phyloP scores from a whole-genome alignment of 352 stramenopile genomes.

The Halophytophthora polymorphica region DNA sequence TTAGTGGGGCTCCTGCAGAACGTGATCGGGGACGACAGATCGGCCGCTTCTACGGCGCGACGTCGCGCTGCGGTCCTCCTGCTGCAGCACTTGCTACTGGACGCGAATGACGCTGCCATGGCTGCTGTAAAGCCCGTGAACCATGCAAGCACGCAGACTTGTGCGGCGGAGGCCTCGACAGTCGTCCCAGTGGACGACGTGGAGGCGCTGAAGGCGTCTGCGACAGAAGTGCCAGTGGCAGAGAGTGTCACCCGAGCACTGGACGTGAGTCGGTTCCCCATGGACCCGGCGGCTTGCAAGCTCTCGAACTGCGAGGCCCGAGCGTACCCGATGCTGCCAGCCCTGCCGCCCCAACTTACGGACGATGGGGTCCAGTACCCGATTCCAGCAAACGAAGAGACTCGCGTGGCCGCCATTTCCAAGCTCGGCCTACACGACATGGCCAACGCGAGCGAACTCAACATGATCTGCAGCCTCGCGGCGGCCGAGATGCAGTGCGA shows the following conservation, averaged over 20 bases:
- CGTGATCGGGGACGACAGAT: no score
- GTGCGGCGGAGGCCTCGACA: no score
- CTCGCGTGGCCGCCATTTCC: slow-evolving; percentile 24
- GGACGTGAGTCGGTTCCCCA: slow-evolving; percentile 18
- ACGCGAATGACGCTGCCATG: no score
- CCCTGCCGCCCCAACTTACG: not conserved
- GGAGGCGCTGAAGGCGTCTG: not conserved
- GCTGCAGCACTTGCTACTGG: no score
- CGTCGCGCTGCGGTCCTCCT: no score
- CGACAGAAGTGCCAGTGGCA: not conserved
- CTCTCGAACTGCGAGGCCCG: slow-evolving; percentile 22
- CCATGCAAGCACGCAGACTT: no score
- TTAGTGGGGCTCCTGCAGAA: no score
- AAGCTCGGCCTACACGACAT: slow-evolving; percentile 19
- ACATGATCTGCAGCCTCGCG: slow-evolving; percentile 31
- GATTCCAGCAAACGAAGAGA: slow-evolving; percentile 24
- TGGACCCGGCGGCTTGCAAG: slow-evolving; percentile 17
- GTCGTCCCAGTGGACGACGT: no score
- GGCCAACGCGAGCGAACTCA: slow-evolving; percentile 19
- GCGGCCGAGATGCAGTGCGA: slow-evolving; percentile 26
- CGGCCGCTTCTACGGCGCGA: no score
- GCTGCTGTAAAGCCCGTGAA: no score
- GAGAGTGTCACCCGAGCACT: slow-evolving; percentile 10
- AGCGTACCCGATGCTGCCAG: slow-evolving; percentile 24
- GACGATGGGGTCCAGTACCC: slow-evolving; percentile 19